Conservation (phyloP, 2,329 filamentous ascomycete genomes). For the Talaromyces amestolkiae region DNA sequence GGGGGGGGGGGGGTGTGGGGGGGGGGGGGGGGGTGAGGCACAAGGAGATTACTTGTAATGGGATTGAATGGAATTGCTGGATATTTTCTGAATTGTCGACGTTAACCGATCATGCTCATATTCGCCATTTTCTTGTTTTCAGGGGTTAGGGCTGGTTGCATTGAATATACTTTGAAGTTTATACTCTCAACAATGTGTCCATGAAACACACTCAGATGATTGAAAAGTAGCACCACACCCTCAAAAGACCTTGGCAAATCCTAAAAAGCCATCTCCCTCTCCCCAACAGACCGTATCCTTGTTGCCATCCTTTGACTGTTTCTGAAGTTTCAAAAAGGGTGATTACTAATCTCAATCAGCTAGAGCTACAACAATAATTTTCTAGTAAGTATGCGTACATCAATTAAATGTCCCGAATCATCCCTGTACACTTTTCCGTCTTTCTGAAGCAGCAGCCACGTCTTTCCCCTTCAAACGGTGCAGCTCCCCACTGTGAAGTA, state of each 20-base stretch:
- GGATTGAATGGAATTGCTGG: too few relatives aligned
- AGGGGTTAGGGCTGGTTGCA: not conserved
- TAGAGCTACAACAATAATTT: not conserved
- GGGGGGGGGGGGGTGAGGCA: too few relatives aligned
- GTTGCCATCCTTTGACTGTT: not conserved
- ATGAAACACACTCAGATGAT: not conserved
- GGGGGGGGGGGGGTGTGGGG: too few relatives aligned
- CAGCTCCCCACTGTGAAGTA: constrained; percentile 38
- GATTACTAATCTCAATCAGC: not conserved
- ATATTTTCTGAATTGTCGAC: too few relatives aligned
- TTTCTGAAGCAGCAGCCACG: constrained; percentile 32
- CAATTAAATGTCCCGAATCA: constrained; percentile 28
- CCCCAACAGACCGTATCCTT: not conserved
- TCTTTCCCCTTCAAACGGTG: constrained; percentile 44
- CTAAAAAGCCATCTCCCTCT: not conserved
- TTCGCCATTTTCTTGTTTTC: too few relatives aligned
- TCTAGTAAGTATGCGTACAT: constrained; percentile 29
- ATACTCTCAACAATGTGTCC: not conserved
- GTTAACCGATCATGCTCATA: too few relatives aligned
- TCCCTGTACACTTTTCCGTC: constrained; percentile 32
- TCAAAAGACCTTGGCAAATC: not conserved
- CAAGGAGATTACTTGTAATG: too few relatives aligned
- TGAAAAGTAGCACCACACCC: not conserved
- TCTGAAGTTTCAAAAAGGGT: not conserved
- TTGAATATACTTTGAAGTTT: not conserved